Conservation (phyloP, 2,329 filamentous ascomycete genomes). For the Teratosphaeria destructans region DNA sequence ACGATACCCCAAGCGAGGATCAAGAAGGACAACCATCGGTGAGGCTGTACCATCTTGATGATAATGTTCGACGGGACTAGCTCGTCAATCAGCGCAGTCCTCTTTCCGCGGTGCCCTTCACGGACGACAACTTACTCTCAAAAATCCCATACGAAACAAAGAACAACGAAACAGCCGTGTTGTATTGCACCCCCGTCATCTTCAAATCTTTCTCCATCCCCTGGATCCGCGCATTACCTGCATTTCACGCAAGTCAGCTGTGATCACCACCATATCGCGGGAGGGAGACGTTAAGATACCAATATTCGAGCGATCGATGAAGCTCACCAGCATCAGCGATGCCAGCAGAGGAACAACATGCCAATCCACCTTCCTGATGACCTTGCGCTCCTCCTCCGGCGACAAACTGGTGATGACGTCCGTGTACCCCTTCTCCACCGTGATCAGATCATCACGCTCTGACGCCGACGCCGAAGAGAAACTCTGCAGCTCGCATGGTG, state of each 20-base stretch:
- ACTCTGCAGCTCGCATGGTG: neutral
- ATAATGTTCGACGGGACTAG: constrained; percentile 33
- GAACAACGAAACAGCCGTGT: constrained; percentile 34
- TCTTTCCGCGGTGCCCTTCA: neutral
- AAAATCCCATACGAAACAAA: constrained; percentile 35
- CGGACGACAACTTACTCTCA: constrained; percentile 16
- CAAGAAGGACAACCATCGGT: constrained; percentile 25
- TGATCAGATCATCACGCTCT: neutral
- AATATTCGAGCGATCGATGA: constrained; percentile 31
- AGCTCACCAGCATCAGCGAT: neutral
- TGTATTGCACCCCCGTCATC: constrained; percentile 36
- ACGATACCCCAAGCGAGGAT: constrained; percentile 25
- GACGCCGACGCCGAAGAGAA: neutral
- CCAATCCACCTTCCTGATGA: neutral
- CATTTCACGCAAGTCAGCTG: neutral
- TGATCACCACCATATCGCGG: no score
- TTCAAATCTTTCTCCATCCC: constrained; percentile 29
- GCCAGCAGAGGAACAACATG: neutral
- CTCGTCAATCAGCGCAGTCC: neutral
- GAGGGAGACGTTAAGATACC: constrained; percentile 3
- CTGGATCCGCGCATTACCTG: constrained; percentile 31
- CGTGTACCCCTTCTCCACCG: neutral
- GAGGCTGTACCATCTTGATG: constrained; percentile 37
- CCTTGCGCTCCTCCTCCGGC: neutral
- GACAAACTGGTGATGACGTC: neutral